Conservation (phyloP, 1,139 yeast species). For the Candida sanyaensis region DNA sequence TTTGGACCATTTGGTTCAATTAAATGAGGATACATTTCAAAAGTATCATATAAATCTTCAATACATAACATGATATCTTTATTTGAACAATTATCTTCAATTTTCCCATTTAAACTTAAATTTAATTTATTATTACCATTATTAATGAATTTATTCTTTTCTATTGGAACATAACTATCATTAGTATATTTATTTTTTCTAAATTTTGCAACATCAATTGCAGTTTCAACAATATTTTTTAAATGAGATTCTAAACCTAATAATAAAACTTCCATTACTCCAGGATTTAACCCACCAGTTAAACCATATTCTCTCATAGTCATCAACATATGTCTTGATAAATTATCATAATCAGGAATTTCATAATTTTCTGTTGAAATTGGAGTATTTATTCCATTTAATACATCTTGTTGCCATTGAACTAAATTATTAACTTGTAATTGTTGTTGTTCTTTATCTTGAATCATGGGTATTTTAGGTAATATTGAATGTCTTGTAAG, state of each 20-base stretch:
- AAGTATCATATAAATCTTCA: slow-evolving; percentile 66
- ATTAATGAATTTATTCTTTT: neutral
- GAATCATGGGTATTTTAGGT: slow-evolving; percentile 85
- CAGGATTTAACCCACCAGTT: slow-evolving; percentile 74
- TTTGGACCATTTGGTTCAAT: slow-evolving; percentile 69
- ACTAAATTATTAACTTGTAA: slow-evolving; percentile 58
- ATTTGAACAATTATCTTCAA: slow-evolving; percentile 17
- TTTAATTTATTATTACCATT: neutral
- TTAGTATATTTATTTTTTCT: slow-evolving; percentile 55
- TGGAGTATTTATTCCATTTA: slow-evolving; percentile 86
- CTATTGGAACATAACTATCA: slow-evolving; percentile 30
- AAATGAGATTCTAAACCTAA: slow-evolving; percentile 81
- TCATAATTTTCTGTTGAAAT: slow-evolving; percentile 77
- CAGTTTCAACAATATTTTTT: slow-evolving; percentile 70
- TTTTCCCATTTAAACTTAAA: neutral
- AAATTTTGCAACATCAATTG: slow-evolving; percentile 71
- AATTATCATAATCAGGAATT: slow-evolving; percentile 75
- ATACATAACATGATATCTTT: slow-evolving; percentile 49
- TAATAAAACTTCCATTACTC: slow-evolving; percentile 73
- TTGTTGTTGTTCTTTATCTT: slow-evolving; percentile 55
- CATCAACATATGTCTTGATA: slow-evolving; percentile 74
- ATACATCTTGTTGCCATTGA: slow-evolving; percentile 92
- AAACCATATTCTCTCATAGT: slow-evolving; percentile 90
- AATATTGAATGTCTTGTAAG: slow-evolving; percentile 81
- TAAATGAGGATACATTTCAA: slow-evolving; percentile 65